Percentiles rank a stretch among this genome's conserved stretches.
Evolutionary conservation across 768 basidiomycete species (phyloP).

Genomic region (Lentinula aciculospora): DNA sequence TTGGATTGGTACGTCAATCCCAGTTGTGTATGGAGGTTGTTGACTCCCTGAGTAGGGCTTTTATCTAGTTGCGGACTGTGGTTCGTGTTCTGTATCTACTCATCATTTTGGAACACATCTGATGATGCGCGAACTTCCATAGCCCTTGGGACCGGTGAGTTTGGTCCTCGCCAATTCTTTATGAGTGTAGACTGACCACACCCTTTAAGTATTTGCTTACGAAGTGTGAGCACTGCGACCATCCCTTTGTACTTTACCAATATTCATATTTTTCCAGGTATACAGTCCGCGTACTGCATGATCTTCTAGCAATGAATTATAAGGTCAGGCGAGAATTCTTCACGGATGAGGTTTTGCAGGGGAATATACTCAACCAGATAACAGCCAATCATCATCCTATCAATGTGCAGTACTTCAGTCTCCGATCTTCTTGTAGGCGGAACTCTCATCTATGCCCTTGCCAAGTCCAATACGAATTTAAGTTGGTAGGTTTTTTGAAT

Average conservation of each 20-base stretch:
- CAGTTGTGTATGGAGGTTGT: not conserved
- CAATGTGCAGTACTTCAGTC: not conserved
- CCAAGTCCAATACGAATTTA: not conserved
- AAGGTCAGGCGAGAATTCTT: not conserved
- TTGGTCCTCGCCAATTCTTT: not conserved
- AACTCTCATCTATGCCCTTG: not conserved
- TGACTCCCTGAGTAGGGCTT: not conserved
- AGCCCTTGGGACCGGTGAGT: not conserved
- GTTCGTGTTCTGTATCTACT: not conserved
- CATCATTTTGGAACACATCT: not conserved
- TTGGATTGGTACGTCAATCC: not conserved
- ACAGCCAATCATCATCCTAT: not conserved
- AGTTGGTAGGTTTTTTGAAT: not conserved
- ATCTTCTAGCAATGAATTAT: not conserved
- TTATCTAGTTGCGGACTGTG: not conserved
- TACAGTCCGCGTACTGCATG: not conserved
- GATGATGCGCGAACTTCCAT: not conserved
- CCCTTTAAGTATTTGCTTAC: not conserved
- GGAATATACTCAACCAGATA: not conserved
- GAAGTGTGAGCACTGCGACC: not conserved
- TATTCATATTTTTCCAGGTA: not conserved
- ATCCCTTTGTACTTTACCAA: not conserved
- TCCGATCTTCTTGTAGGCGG: conserved; percentile 2
- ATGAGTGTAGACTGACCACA: not conserved
- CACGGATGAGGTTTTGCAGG: no score